Conservation (phyloP, 2,329 filamentous ascomycete species). For the Metarhizium album region DNA sequence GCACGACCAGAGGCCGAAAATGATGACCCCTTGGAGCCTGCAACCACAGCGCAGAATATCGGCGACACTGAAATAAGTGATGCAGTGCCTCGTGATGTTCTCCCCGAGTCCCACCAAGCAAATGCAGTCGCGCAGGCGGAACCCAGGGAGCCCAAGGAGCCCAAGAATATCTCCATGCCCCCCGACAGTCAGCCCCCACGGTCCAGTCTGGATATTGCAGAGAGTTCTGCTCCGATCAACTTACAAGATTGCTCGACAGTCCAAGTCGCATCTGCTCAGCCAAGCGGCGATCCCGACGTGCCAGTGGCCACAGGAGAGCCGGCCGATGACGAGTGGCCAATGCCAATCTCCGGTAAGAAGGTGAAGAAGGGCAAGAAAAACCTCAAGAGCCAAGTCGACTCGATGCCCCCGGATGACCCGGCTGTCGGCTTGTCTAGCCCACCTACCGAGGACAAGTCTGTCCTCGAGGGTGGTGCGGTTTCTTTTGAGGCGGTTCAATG, state of each 20-base stretch:
- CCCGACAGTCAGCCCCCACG: neutral
- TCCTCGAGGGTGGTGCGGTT: neutral
- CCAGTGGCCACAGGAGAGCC: conserved; percentile 1
- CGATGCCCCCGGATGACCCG: conserved; percentile 1
- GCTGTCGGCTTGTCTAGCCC: neutral
- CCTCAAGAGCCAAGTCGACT: conserved; percentile 5
- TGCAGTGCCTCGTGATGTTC: conserved; percentile 5
- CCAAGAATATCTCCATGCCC: neutral
- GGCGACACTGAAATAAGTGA: conserved; percentile 3
- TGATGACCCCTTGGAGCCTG: conserved; percentile 6
- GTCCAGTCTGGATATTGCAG: neutral
- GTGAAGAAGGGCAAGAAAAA: conserved; percentile 13
- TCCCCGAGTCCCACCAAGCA: neutral
- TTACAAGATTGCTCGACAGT: neutral
- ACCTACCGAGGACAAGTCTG: neutral
- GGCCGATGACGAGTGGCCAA: conserved; percentile 7
- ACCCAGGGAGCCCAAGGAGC: neutral
- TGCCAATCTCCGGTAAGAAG: conserved; percentile 10
- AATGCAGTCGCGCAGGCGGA: neutral
- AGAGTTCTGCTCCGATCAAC: neutral
- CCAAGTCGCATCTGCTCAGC: neutral
- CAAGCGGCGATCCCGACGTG: conserved; percentile 1
- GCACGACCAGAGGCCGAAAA: conserved; percentile 9
- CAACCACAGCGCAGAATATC: conserved; percentile 8
- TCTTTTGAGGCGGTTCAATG: neutral